Evolutionary conservation across 352 stramenopile genomes (phyloP).

Genomic region (Phytopythium oedochilum): DNA sequence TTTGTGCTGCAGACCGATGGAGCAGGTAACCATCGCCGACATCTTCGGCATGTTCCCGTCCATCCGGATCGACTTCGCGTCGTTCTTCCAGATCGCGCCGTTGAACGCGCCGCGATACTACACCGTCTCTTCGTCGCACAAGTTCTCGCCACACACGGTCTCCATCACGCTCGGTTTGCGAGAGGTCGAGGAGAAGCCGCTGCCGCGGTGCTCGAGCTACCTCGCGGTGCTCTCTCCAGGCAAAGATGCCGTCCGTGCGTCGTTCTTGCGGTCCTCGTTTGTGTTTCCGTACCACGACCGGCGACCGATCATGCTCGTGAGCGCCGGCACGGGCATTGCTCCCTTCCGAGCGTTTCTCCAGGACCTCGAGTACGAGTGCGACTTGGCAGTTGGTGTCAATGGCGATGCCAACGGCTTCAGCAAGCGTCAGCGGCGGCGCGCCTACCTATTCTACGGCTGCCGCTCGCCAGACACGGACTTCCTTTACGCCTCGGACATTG

Average conservation of each 20-base stretch:
- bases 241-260: constrained; percentile 41
- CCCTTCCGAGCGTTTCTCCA: constrained; percentile 81
- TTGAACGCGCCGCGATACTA: constrained; percentile 71
- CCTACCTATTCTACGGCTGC: constrained; percentile 80
- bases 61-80: constrained; percentile 48
- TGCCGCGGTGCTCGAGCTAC: constrained; percentile 76
- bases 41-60: constrained; percentile 70
- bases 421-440: constrained; percentile 16
- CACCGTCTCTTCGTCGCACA: constrained; percentile 76
- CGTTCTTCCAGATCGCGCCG: constrained; percentile 68
- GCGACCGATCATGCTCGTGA: constrained; percentile 70
- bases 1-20: constrained; percentile 13
- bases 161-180: constrained; percentile 74
- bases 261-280: constrained; percentile 73
- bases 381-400: neutral
- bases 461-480: constrained; percentile 54
- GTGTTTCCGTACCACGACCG: constrained; percentile 60
- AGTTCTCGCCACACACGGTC: constrained; percentile 42
- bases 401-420: constrained; percentile 3
- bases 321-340: constrained; percentile 73
- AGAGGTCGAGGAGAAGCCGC: constrained; percentile 38
- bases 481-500: constrained; percentile 65
- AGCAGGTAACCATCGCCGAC: constrained; percentile 51
- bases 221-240: constrained; percentile 41
- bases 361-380: constrained; percentile 57